These are phyloP conservation scores for Hemisphaericaspora subhashii DNA, from an alignment of 1,139 yeast genomes.

Conservation along the genomic window DNA sequence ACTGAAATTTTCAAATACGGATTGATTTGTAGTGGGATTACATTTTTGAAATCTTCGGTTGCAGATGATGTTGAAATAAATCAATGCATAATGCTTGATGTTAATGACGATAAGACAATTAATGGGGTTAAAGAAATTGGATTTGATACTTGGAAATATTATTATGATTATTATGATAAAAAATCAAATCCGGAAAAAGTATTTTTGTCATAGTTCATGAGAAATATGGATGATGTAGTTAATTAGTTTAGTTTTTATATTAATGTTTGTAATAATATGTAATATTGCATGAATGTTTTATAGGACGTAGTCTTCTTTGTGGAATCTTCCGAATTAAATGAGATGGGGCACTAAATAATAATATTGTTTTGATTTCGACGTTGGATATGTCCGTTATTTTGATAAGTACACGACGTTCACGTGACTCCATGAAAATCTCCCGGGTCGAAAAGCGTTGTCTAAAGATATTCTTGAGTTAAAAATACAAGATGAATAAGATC, in stretches of 20 bases:
- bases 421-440: no score
- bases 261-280: not conserved
- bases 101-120: conserved; percentile 36
- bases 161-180: conserved; percentile 39
- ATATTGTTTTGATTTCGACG: no score
- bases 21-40: conserved; percentile 58
- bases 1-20: conserved; percentile 59
- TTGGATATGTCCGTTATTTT: no score
- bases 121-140: conserved; percentile 45
- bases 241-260: no score
- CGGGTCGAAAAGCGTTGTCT: no score
- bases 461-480: no score
- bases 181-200: conserved; percentile 13
- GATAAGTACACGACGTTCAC: no score
- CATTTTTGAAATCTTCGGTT: conserved; percentile 45
- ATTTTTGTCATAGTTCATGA: conserved; percentile 4
- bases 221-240: no score
- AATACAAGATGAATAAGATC: no score
- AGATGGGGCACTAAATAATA: no score
- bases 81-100: conserved; percentile 41
- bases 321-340: no score
- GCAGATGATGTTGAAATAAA: conserved; percentile 26
- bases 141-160: conserved; percentile 41
- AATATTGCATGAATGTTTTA: not conserved
- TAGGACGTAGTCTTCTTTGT: no score